A percentile compares a stretch with the other conserved stretches of the same genome.
Evolutionary conservation across 257 asterid species (phyloP).

Genomic region (Nicotiana obtusifolia): DNA sequence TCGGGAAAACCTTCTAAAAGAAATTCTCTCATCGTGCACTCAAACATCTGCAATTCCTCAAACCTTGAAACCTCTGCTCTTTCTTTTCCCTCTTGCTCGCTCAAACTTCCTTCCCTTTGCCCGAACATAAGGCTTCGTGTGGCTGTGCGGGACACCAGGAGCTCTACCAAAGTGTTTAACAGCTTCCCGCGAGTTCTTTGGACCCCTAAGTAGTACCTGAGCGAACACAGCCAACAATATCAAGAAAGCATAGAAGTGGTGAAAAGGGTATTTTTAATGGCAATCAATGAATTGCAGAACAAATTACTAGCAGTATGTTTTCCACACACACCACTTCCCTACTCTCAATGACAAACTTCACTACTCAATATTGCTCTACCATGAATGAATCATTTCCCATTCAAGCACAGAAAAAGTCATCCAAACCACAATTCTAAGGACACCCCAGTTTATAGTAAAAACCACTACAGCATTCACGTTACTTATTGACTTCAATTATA

Average conservation of each 20-base stretch:
- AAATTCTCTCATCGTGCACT: constrained; percentile 14
- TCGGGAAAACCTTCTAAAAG: not conserved
- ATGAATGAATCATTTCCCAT: not conserved
- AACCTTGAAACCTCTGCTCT: constrained; percentile 76
- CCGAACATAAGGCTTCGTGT: constrained; percentile 86
- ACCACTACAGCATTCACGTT: not conserved
- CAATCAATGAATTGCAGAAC: not conserved
- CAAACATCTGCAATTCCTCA: constrained; percentile 21
- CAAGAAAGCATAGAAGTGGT: not conserved
- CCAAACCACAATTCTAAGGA: not conserved
- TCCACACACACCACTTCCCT: not conserved
- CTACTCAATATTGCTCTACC: not conserved
- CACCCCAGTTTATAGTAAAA: too few species aligned
- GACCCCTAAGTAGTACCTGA: constrained; percentile 81
- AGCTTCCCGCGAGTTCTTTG: constrained; percentile 78
- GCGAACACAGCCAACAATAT: not conserved
- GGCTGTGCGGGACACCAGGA: constrained; percentile 97
- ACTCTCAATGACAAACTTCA: not conserved
- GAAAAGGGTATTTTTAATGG: not conserved
- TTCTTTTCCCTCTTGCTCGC: constrained; percentile 76
- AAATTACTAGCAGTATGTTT: not conserved
- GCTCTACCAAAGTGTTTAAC: constrained; percentile 95
- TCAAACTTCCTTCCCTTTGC: constrained; percentile 90
- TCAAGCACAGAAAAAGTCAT: not conserved
- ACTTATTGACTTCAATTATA: not conserved